Conservation (phyloP, 345 rosid species). For the Salix dunnii region DNA sequence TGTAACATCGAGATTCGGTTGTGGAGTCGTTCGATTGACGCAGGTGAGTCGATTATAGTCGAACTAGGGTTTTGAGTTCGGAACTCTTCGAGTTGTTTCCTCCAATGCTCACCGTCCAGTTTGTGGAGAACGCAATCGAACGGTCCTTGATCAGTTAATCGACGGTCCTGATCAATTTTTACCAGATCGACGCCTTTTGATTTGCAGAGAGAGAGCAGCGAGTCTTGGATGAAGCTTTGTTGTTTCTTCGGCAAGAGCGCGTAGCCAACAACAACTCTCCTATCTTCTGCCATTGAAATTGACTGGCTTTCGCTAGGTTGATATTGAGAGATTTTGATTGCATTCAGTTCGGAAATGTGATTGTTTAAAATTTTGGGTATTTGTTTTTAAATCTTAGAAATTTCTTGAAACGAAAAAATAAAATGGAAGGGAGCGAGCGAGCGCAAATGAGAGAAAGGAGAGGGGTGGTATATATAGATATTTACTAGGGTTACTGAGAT, state of each 20-base stretch:
- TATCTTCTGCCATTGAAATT: conserved; percentile 35
- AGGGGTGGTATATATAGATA: conserved; percentile 7
- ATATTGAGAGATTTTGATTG: not conserved
- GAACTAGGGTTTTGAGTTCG: conserved; percentile 32
- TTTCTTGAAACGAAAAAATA: not conserved
- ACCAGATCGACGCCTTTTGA: conserved; percentile 50
- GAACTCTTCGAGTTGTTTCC: conserved; percentile 37
- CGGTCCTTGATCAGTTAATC: conserved; percentile 46
- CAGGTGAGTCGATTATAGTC: conserved; percentile 41
- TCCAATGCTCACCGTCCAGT: conserved; percentile 50
- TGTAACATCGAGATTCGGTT: conserved; percentile 61
- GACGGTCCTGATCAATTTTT: conserved; percentile 34
- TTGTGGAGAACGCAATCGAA: conserved; percentile 64
- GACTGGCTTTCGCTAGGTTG: not conserved
- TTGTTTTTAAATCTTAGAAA: not conserved
- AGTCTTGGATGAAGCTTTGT: conserved; percentile 46
- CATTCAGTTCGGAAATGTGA: not conserved
- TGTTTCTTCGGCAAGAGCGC: conserved; percentile 52
- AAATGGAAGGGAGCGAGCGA: not conserved
- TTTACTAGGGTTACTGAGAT: conserved; percentile 21
- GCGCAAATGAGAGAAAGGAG: not conserved
- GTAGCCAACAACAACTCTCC: conserved; percentile 46
- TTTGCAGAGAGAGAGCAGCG: conserved; percentile 30
- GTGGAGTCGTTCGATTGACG: conserved; percentile 46
- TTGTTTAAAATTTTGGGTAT: not conserved